These are phyloP conservation scores for Tremella mesenterica DNA, from an alignment of 768 basidiomycete species.

Conservation along the genomic window DNA sequence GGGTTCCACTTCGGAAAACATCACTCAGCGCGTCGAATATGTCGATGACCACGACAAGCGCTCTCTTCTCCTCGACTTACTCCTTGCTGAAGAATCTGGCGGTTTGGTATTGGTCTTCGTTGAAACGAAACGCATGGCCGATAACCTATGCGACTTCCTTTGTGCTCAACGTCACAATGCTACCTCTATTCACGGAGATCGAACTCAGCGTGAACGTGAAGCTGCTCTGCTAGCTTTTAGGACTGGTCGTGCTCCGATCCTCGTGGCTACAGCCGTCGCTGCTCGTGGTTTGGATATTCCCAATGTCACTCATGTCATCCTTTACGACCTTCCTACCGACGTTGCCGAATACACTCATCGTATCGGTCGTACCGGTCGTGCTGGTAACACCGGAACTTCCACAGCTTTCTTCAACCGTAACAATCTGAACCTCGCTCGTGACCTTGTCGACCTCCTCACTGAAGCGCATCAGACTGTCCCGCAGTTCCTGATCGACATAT, in stretches of 20 bases:
- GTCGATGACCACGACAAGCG: constrained; percentile 97
- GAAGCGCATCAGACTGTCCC: constrained; percentile 58
- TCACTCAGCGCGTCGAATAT: constrained; percentile 97
- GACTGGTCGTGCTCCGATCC: constrained; percentile 83
- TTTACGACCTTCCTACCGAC: constrained; percentile 94
- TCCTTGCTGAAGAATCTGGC: constrained; percentile 64
- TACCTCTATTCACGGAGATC: constrained; percentile 96
- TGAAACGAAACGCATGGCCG: constrained; percentile 99
- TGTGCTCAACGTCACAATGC: constrained; percentile 71
- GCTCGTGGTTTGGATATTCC: constrained; percentile 99
- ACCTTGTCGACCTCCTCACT: constrained; percentile 77
- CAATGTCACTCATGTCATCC: constrained; percentile 96
- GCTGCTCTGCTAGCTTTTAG: constrained; percentile 91
- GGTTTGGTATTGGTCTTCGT: constrained; percentile 94
- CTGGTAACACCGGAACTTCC: constrained; percentile 89
- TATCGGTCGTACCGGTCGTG: constrained; percentile 96
- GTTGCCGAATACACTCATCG: constrained; percentile 99
- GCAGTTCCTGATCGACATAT: constrained; percentile 76
- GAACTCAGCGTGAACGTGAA: constrained; percentile 96
- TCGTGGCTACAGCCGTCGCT: constrained; percentile 97
- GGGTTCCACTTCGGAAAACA: constrained; percentile 97
- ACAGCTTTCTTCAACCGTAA: constrained; percentile 82
- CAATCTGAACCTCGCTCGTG: constrained; percentile 84
- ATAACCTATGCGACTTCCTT: constrained; percentile 94
- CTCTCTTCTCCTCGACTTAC: constrained; percentile 87